Evolutionary conservation across 2,329 filamentous ascomycete species (phyloP).

Genomic region (Incumbomyces lentus): DNA sequence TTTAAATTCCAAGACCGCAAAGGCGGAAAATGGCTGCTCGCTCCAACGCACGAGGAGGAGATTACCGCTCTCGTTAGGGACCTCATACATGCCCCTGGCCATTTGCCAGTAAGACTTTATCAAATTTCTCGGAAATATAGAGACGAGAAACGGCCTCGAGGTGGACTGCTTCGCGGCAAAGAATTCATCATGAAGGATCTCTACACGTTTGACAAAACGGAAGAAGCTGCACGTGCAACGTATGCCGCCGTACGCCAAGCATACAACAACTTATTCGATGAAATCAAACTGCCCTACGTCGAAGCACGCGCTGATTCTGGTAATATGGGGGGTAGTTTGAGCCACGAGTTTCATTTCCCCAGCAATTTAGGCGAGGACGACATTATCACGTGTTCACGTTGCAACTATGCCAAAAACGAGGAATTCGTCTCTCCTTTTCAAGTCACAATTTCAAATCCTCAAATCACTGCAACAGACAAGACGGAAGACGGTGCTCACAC

Average conservation of each 20-base stretch:
- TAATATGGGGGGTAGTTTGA: slow-evolving; percentile 87
- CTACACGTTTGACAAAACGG: slow-evolving; percentile 77
- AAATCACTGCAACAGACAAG: slow-evolving; percentile 21
- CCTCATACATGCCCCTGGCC: slow-evolving; percentile 70
- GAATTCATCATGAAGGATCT: slow-evolving; percentile 98
- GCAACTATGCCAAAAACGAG: slow-evolving; percentile 72
- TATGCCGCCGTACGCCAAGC: slow-evolving; percentile 64
- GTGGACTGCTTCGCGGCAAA: slow-evolving; percentile 74
- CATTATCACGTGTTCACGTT: slow-evolving; percentile 63
- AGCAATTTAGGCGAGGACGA: slow-evolving; percentile 74
- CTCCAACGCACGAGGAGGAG: slow-evolving; percentile 94
- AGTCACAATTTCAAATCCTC: slow-evolving; percentile 7
- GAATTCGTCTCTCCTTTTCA: slow-evolving; percentile 51
- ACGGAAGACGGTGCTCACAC: too few species aligned
- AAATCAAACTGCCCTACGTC: slow-evolving; percentile 71
- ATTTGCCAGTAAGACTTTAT: slow-evolving; percentile 76
- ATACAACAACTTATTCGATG: slow-evolving; percentile 68
- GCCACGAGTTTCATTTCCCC: slow-evolving; percentile 87
- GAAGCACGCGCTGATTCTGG: slow-evolving; percentile 86
- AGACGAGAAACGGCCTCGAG: slow-evolving; percentile 79
- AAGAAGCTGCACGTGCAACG: slow-evolving; percentile 61
- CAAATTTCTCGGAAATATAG: slow-evolving; percentile 93
- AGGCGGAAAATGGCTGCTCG: slow-evolving; percentile 61
- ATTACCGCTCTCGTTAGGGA: slow-evolving; percentile 72
- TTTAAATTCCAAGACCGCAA: slow-evolving; percentile 65